Percentiles rank a stretch among this genome's conserved stretches.
Evolutionary conservation across 192 early-diverging fungal genomes (phyloP).

Genomic region (Allomyces macrogynus): DNA sequence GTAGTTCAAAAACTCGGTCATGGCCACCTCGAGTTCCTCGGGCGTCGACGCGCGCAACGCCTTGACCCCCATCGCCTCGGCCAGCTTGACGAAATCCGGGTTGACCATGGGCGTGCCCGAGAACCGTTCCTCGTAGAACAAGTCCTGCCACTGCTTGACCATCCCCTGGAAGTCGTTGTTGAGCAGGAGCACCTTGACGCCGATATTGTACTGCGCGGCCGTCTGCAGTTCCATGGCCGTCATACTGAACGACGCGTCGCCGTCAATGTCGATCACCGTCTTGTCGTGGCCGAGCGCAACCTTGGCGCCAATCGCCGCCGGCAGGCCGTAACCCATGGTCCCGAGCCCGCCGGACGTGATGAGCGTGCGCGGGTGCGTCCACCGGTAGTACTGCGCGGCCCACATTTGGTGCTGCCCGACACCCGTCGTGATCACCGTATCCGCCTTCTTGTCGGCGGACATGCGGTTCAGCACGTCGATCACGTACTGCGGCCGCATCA

Average conservation of each 20-base stretch:
- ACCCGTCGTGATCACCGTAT: constrained; percentile 87
- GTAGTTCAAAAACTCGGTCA: constrained; percentile 72
- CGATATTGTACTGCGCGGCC: constrained; percentile 90
- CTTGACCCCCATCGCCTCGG: constrained; percentile 80
- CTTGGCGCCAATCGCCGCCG: constrained; percentile 92
- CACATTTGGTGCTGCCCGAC: constrained; percentile 99
- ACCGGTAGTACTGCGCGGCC: constrained; percentile 87
- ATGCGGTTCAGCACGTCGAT: constrained; percentile 81
- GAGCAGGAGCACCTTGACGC: constrained; percentile 84
- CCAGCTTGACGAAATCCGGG: constrained; percentile 95
- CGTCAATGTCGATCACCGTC: constrained; percentile 95
- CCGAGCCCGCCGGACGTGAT: constrained; percentile 93
- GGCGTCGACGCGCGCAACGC: constrained; percentile 64
- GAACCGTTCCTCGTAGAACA: constrained; percentile 95
- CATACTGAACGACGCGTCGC: constrained; percentile 97
- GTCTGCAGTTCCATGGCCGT: constrained; percentile 96
- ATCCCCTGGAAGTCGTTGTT: constrained; percentile 99
- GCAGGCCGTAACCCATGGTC: constrained; percentile 97
- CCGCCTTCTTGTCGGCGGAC: constrained; percentile 61
- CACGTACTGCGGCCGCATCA: constrained; percentile 81
- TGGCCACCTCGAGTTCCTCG: constrained; percentile 63
- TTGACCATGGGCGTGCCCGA: constrained; percentile 86
- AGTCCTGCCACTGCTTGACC: constrained; percentile 85
- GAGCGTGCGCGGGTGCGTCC: constrained; percentile 69
- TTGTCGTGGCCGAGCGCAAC: constrained; percentile 67